Base-by-base conservation (phyloP, 331 rosid genomes). In the Stylosanthes scabra region DNA sequence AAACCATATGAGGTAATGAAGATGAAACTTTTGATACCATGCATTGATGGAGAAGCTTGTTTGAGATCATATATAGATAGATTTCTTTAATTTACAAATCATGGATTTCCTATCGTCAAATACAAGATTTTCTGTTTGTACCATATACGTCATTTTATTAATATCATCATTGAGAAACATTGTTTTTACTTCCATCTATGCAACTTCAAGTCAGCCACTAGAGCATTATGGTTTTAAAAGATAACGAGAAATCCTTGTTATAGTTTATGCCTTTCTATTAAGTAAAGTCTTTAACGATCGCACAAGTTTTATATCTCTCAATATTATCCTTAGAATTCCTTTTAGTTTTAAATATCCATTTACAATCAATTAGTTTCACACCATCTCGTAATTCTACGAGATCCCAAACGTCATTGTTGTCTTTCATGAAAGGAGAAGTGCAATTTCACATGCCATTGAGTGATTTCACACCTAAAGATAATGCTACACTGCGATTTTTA, bases 261-360 rank as follows among this genome's bases (percentile, higher is more conserved):
- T n/a, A n/a, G 6, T 54, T 28, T 6, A 13, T 54, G 28, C 27
- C 59, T 54, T 54, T 9, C 29, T 54, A 14, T 6, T 14, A 7
- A 8, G 29, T 54, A 13, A n/a, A n/a, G 5, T 10, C 28, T 3
- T 54, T 54, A 3, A 28, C 59, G 6, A 54, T 9, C 0, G 16
- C 9, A 54, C 10, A 16, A 13, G 9, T 1, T 10, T 15, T 54
- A 16, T 54, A 54, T 8, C 59, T 54, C 29, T 54, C 59, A 1
- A 54, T 3, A 55, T 55, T 13, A 14, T 11, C 59, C 1, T 20
- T 55, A 0, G 28, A 14, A 20, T 55, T 29, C 29, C 1, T 14
- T 15, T 55, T 55, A 29, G 59, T 55, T 15, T 55, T 55, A 55
- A 55, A 55, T 55, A 57, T 57, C 29, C 31, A 55, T 55, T 55